These are phyloP conservation scores for Quercus aquifolioides DNA, from an alignment of 306 rosid species.

Conservation along the genomic window DNA sequence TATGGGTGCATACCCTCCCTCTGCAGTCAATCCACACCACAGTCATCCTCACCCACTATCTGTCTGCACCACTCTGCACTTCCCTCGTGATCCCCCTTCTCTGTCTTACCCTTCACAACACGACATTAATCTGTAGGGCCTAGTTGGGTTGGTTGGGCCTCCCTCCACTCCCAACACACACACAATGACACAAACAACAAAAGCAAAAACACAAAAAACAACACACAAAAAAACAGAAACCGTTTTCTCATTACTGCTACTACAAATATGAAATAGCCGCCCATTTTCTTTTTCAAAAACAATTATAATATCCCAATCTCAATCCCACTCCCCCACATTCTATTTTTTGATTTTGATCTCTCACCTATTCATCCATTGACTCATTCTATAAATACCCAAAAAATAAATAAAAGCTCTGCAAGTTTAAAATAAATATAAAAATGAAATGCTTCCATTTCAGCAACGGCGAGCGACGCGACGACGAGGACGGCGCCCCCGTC, in stretches of 20 bases:
- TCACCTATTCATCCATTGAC: conserved; percentile 18
- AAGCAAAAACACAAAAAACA: not conserved
- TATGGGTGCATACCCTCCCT: too few species aligned
- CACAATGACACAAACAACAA: not conserved
- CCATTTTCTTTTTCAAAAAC: not conserved
- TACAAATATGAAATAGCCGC: not conserved
- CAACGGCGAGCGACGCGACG: conserved; percentile 47
- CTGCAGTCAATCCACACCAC: too few species aligned
- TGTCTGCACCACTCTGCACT: not conserved
- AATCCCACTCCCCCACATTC: not conserved
- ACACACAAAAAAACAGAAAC: not conserved
- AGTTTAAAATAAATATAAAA: not conserved
- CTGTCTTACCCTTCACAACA: not conserved
- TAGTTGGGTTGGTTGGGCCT: not conserved
- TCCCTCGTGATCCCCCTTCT: conserved; percentile 32
- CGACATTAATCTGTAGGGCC: not conserved
- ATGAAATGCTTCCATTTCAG: conserved; percentile 93
- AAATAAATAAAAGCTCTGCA: not conserved
- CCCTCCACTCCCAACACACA: not conserved
- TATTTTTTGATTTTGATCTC: not conserved
- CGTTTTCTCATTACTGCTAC: too few species aligned
- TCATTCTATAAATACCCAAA: not conserved
- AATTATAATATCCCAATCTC: too few species aligned
- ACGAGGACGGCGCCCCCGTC: conserved; percentile 36
- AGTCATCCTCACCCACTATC: not conserved